Conservation (phyloP, 352 stramenopile species). For the Saprolegnia parasitica region DNA sequence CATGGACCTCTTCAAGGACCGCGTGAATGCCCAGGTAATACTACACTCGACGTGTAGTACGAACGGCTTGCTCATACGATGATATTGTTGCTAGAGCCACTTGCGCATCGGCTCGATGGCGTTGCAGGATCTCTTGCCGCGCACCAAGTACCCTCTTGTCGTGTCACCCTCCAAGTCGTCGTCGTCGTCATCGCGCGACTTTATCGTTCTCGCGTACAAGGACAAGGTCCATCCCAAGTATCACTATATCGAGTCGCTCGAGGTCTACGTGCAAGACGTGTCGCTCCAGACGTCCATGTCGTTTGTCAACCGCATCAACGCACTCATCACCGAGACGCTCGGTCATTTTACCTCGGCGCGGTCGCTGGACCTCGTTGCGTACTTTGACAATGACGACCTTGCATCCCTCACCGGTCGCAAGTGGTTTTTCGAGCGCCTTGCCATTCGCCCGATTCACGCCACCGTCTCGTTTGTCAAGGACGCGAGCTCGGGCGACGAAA, state of each 20-base stretch:
- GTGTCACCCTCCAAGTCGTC: constrained; percentile 48
- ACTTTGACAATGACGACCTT: constrained; percentile 48
- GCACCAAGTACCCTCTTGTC: constrained; percentile 62
- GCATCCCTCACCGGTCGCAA: constrained; percentile 69
- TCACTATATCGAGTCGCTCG: constrained; percentile 46
- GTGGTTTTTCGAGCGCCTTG: constrained; percentile 63
- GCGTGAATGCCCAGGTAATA: constrained; percentile 2
- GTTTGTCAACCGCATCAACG: constrained; percentile 68
- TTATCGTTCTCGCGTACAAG: constrained; percentile 63
- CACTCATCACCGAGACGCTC: constrained; percentile 52
- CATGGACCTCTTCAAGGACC: constrained; percentile 38
- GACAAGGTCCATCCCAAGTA: constrained; percentile 70
- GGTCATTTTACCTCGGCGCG: constrained; percentile 58
- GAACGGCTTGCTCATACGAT: not conserved
- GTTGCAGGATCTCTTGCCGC: constrained; percentile 59
- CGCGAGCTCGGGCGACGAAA: constrained; percentile 32
- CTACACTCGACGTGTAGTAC: not conserved
- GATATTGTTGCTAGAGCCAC: constrained; percentile 45
- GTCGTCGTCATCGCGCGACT: constrained; percentile 52
- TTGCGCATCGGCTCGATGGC: constrained; percentile 70
- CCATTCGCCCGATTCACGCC: constrained; percentile 65
- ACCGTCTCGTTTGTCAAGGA: constrained; percentile 77
- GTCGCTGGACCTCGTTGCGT: constrained; percentile 57
- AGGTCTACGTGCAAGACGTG: constrained; percentile 29
- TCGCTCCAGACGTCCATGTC: constrained; percentile 72